phyloP scores from a whole-genome alignment of 345 rosid genomes.

The Zanthoxylum bungeanum region DNA sequence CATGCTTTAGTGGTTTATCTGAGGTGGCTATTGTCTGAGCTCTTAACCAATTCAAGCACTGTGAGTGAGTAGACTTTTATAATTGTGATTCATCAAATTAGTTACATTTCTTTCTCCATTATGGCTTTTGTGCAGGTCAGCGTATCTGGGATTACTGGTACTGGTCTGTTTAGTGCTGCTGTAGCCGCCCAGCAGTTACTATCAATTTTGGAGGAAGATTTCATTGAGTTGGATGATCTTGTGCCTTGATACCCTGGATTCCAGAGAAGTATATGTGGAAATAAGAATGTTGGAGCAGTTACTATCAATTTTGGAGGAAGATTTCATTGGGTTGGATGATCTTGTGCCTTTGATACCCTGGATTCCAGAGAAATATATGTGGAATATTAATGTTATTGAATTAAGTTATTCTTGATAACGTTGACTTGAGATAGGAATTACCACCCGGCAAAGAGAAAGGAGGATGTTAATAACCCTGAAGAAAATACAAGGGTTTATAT shows the following conservation, averaged over 20 bases:
- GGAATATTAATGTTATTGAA: constrained; percentile 6
- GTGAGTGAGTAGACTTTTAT: no score
- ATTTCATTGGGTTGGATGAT: constrained; percentile 48
- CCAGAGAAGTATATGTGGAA: constrained; percentile 2
- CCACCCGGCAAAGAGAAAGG: constrained; percentile 1
- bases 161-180: constrained; percentile 13
- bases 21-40: neutral
- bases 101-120: neutral
- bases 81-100: neutral
- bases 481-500: constrained; percentile 2
- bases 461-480: constrained; percentile 3
- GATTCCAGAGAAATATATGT: neutral
- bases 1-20: neutral
- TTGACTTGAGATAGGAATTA: neutral
- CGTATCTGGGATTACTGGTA: constrained; percentile 19
- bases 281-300: no score
- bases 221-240: constrained; percentile 46
- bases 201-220: constrained; percentile 37
- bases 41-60: neutral
- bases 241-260: constrained; percentile 12
- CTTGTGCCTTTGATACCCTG: constrained; percentile 21
- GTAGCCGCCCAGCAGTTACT: constrained; percentile 5
- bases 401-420: neutral
- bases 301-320: constrained; percentile 29
- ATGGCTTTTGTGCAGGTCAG: constrained; percentile 30